These are phyloP conservation scores for Lactarius sanguifluus DNA, from an alignment of 768 basidiomycete species.

Conservation along the genomic window DNA sequence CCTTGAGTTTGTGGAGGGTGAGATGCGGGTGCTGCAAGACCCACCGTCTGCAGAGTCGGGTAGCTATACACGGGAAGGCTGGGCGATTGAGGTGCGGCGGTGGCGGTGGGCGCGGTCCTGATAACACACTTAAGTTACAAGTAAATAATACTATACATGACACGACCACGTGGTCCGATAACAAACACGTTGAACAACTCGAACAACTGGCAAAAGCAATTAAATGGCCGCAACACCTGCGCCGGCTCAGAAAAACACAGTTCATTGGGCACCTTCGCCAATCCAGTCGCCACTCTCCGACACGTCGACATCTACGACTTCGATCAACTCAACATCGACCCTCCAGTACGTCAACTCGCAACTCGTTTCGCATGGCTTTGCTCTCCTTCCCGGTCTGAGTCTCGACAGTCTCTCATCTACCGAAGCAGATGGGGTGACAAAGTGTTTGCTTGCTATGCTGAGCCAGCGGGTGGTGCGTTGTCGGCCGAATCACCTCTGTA, in stretches of 20 bases:
- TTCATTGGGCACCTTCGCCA: constrained; percentile 51
- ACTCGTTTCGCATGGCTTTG: constrained; percentile 79
- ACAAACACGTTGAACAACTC: neutral
- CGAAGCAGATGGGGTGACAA: constrained; percentile 58
- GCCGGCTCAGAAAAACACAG: constrained; percentile 43
- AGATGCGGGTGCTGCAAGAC: constrained; percentile 34
- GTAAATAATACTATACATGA: neutral
- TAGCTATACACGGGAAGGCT: constrained; percentile 34
- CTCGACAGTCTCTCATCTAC: constrained; percentile 61
- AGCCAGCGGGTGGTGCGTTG: constrained; percentile 71
- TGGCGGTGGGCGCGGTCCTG: constrained; percentile 33
- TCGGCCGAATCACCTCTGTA: neutral
- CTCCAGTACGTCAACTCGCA: constrained; percentile 81
- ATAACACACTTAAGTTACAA: neutral
- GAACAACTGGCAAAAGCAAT: neutral
- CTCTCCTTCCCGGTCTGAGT: constrained; percentile 58
- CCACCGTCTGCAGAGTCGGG: constrained; percentile 22
- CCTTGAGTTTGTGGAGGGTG: constrained; percentile 35
- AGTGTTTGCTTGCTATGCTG: constrained; percentile 75
- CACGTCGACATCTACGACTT: constrained; percentile 49
- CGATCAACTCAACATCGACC: constrained; percentile 54
- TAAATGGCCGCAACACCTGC: constrained; percentile 8
- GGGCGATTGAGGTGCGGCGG: constrained; percentile 36
- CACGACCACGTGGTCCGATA: constrained; percentile 19
- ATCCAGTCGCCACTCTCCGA: constrained; percentile 33